Evolutionary conservation across 768 basidiomycete genomes (phyloP).

Genomic region (Calocera cornea): DNA sequence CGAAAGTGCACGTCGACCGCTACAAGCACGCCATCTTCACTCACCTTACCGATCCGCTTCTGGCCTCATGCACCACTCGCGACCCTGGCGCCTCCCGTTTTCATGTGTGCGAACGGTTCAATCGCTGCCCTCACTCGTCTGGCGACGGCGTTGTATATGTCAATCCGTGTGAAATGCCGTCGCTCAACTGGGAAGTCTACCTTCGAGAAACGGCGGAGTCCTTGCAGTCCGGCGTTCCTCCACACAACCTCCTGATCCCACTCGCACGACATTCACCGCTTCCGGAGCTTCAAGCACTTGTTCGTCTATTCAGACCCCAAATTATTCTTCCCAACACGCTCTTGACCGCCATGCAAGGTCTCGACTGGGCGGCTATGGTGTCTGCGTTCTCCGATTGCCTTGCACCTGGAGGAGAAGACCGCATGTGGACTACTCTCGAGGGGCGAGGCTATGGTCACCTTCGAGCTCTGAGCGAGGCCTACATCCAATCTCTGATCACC

Average conservation of each 20-base stretch:
- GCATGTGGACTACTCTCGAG: conserved; percentile 12
- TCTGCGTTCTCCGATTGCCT: conserved; percentile 53
- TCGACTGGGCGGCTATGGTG: conserved; percentile 66
- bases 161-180: conserved; percentile 66
- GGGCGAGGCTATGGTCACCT: neutral
- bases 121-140: conserved; percentile 43
- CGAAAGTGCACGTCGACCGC: conserved; percentile 71
- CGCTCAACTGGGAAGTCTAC: conserved; percentile 41
- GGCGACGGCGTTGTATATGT: conserved; percentile 62
- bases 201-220: conserved; percentile 31
- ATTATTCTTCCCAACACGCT: conserved; percentile 70
- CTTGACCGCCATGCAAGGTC: conserved; percentile 33
- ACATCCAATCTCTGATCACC: neutral
- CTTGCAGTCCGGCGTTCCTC: conserved; percentile 31
- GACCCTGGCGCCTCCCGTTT: conserved; percentile 60
- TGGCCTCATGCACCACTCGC: conserved; percentile 44
- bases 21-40: conserved; percentile 68
- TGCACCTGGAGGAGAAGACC: conserved; percentile 21
- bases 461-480: neutral
- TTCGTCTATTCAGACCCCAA: conserved; percentile 65
- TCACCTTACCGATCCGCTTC: conserved; percentile 43
- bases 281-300: conserved; percentile 70
- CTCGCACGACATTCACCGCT: conserved; percentile 78
- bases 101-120: conserved; percentile 83
- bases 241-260: conserved; percentile 60